Evolutionary conservation across 140 eudicot species (phyloP).

Genomic region (Cichorium intybus): DNA sequence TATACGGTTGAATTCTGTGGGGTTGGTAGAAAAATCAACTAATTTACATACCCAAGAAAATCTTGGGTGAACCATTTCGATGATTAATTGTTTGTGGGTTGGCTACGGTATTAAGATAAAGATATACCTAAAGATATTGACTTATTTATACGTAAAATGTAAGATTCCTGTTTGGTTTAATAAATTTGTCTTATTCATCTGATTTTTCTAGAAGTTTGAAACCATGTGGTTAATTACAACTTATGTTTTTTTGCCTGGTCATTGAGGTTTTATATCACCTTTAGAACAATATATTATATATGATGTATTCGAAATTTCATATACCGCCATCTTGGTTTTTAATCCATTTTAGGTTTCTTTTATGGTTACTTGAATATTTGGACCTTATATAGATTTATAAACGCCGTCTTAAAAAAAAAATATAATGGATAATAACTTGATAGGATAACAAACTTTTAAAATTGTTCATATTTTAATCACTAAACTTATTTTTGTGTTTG

Average conservation of each 20-base stretch:
- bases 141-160: not conserved
- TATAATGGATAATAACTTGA: too few relatives aligned
- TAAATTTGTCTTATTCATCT: not conserved
- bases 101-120: constrained; percentile 18
- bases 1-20: constrained; percentile 25
- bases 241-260: constrained; percentile 9
- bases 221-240: constrained; percentile 12
- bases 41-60: constrained; percentile 21
- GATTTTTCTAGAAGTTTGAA: constrained; percentile 7
- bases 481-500: too few relatives aligned
- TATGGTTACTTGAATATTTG: too few relatives aligned
- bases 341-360: not conserved
- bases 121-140: not conserved
- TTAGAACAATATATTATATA: not conserved
- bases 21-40: constrained; percentile 31
- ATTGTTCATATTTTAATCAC: too few relatives aligned
- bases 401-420: too few relatives aligned
- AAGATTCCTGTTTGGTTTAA: constrained; percentile 3
- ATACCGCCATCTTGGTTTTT: not conserved
- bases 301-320: not conserved
- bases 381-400: too few relatives aligned
- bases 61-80: constrained; percentile 9
- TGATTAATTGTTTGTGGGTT: constrained; percentile 24
- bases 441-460: too few relatives aligned
- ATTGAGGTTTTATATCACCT: not conserved